Evolutionary conservation across 2,329 filamentous ascomycete genomes (phyloP), one percentile per base, ranked within the genome.

Genomic region (Xylariaceae sp.): DNA sequence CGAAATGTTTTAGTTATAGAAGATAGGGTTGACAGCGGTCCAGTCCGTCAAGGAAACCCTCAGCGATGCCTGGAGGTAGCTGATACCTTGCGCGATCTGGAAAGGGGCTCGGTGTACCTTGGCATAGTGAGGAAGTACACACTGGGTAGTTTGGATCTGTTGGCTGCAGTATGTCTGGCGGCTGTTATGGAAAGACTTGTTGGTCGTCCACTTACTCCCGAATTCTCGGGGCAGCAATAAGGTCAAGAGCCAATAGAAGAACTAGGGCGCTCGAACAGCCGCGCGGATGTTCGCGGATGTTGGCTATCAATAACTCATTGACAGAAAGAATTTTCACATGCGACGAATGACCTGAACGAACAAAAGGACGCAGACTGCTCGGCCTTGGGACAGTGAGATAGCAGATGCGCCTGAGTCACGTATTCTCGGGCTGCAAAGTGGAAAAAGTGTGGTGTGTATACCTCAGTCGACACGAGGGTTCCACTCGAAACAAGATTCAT

Each of bases 201-300:
- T 57, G 44, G 53, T 46, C 50, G 45, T 27, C 53, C 45, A 52
- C 48, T 52, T 54, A 44, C 19, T 20, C 27, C 34, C 37, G 34
- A 44, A 41, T 40, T 40, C 42, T 47, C 46, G 39, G 35, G 20
- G 20, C 21, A n/a, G 36, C 33, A 20, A 43, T 33, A 37, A 20
- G 23, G 22, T 19, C 34, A 29, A 44, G 37, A 22, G 16, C 50
- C 50, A 55, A 51, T 52, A 43, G 44, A 32, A 40, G 21, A n/a
- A 22, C 25, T 16, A 23, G 32, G n/a, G n/a, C n/a, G n/a, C 12
- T 46, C 45, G 42, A 52, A 57, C 49, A 59, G 46, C 46, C 58
- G 57, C 57, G 58, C 56, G 55, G 49, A 44, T 57, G 49, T 44
- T 47, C 57, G 58, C 56, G 55, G 49, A 44, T 57, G 49, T 44